Evolutionary conservation across 106 monocot genomes (phyloP).

Genomic region (Dendrobium huoshanense): DNA sequence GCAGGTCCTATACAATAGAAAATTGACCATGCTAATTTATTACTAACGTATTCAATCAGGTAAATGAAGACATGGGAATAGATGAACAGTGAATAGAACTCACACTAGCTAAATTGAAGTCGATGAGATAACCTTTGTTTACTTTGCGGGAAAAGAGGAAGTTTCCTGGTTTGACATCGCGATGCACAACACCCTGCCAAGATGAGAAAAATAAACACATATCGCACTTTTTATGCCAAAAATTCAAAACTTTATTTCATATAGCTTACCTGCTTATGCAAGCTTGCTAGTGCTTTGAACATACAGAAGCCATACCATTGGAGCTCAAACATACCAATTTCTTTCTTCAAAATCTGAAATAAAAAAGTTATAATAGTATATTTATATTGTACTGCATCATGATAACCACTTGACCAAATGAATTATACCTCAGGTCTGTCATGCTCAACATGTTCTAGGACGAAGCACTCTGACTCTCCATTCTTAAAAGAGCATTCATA

Average conservation of each 20-base stretch:
- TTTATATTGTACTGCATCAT: background rate
- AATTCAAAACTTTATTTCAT: background rate
- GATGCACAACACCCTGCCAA: slow-evolving; percentile 74
- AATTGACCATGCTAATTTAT: background rate
- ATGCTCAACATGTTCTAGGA: slow-evolving; percentile 93
- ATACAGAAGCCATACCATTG: slow-evolving; percentile 93
- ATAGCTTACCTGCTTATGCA: slow-evolving; percentile 80
- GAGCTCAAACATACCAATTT: slow-evolving; percentile 65
- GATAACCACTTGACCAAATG: background rate
- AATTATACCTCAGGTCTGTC: slow-evolving; percentile 87
- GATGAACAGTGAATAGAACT: slow-evolving; percentile 22
- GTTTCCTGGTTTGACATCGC: slow-evolving; percentile 96
- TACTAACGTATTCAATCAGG: background rate
- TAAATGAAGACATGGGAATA: background rate
- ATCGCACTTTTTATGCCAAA: background rate
- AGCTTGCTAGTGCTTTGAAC: slow-evolving; percentile 83
- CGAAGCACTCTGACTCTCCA: slow-evolving; percentile 66
- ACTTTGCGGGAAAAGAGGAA: slow-evolving; percentile 79
- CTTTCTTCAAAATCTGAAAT: slow-evolving; percentile 63
- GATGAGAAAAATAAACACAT: slow-evolving; percentile 1
- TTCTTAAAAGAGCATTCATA: slow-evolving; percentile 77
- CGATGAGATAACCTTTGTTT: slow-evolving; percentile 93
- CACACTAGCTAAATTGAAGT: slow-evolving; percentile 91
- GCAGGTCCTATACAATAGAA: slow-evolving; percentile 56
- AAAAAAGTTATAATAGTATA: background rate